Evolutionary conservation across 768 basidiomycete genomes (phyloP), one percentile per base, ranked within the genome.

Genomic region (Phanerochaete carnosa): DNA sequence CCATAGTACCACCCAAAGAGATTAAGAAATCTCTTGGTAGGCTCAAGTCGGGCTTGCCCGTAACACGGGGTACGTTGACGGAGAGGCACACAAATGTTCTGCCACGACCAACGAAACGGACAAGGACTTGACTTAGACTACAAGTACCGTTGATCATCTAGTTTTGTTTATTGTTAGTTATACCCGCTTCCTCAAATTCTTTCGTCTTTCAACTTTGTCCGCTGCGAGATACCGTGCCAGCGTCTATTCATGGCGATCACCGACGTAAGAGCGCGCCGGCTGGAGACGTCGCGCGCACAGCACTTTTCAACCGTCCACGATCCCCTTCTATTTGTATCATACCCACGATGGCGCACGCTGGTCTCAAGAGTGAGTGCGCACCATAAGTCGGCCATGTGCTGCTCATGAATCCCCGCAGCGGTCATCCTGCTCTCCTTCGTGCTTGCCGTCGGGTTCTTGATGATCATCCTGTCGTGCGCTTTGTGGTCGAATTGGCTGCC

Each of bases 401-500:
- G 22, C 67, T 33, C 59, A 69, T 55, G 23, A 55, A 39, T 30
- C 51, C 30, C 22, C 64, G 51, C 71, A 98, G 95, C 94, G 70
- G 95, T 98, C 64, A 95, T 98, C 68, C 81, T 98, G 56, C 87
- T 99, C 49, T 95, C 97, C 1, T 98, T 99, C 76, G 93, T 98
- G 56, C 88, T 99, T 53, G 97, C 97, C 6, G 83, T 96, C 16
- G 97, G 97, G n/a, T 99, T 99, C 79, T 78, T 99, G 60, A 85
- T 98, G 70, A 92, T 98, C 70, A 99, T 99, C 73, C 87, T 99
- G 25, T 94, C 94, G 1, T 98, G 97, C 72, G 97, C 97, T 7
- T 78, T 98, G 30, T 98, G 90, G 89, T 77, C 86, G 15, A 99
- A 99, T 73, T 99, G 97, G 97, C 80, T 98, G 23, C 97, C 97